Evolutionary conservation across 257 asterid genomes (phyloP).

Genomic region (Ilex asprella): DNA sequence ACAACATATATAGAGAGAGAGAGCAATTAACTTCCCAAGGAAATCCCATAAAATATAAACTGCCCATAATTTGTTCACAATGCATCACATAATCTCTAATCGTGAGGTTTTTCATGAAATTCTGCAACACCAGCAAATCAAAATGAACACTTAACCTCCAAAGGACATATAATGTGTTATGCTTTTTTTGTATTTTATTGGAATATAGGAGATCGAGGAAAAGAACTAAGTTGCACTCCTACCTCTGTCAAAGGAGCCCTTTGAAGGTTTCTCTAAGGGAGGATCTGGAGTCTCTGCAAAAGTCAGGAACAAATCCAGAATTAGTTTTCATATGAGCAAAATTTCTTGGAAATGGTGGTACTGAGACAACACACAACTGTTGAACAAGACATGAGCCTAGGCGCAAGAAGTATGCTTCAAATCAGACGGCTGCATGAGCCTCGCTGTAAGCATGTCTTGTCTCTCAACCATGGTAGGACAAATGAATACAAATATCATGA

Average conservation of each 20-base stretch:
- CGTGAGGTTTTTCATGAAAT: no score
- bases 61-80: no score
- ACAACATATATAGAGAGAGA: not conserved
- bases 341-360: not conserved
- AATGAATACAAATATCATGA: no score
- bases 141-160: conserved; percentile 1
- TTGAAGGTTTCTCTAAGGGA: conserved; percentile 33
- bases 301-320: not conserved
- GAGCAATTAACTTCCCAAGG: not conserved
- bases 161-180: not conserved
- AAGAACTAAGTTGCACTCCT: not conserved
- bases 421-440: no score
- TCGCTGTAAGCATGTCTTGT: no score
- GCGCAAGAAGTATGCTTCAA: no score
- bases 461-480: no score
- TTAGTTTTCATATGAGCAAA: no score
- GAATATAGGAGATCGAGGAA: not conserved
- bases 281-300: conserved; percentile 41
- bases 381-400: not conserved
- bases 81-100: no score
- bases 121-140: not conserved
- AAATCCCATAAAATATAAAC: no score
- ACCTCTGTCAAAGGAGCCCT: conserved; percentile 79
- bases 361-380: not conserved
- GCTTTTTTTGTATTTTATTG: conserved; percentile 11